Conservation (phyloP, 805 yeast species). For the Starmera dryadoides region DNA sequence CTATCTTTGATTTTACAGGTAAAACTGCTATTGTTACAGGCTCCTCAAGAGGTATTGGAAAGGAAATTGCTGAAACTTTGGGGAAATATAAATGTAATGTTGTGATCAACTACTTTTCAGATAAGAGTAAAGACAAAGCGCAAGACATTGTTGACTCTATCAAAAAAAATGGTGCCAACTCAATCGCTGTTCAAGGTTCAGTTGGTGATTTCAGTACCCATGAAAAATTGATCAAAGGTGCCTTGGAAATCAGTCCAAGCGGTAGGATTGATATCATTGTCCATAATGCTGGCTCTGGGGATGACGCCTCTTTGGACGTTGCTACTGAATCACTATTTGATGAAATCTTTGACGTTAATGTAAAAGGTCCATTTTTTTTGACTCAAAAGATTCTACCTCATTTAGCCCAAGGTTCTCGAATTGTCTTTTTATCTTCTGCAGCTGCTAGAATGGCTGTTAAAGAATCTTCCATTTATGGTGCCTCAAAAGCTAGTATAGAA, state of each 20-base stretch:
- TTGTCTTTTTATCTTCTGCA: slow-evolving; percentile 8
- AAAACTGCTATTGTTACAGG: slow-evolving; percentile 27
- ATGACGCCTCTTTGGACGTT: slow-evolving; percentile 4
- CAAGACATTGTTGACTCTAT: slow-evolving; percentile 2
- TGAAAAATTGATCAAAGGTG: slow-evolving; percentile 3
- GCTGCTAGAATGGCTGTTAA: slow-evolving; percentile 7
- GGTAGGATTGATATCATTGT: slow-evolving; percentile 9
- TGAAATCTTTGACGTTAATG: slow-evolving; percentile 7
- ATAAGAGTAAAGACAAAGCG: slow-evolving; percentile 5
- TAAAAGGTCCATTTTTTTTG: slow-evolving; percentile 4
- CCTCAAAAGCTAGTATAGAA: slow-evolving; percentile 14
- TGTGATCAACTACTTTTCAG: slow-evolving; percentile 21
- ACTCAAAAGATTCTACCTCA: slow-evolving; percentile 6
- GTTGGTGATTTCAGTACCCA: neutral
- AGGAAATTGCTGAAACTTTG: slow-evolving; percentile 28
- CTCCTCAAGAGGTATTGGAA: slow-evolving; percentile 33
- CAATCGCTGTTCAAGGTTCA: slow-evolving; percentile 2
- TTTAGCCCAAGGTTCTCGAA: slow-evolving; percentile 8
- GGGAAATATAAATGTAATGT: slow-evolving; percentile 30
- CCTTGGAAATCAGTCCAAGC: no score
- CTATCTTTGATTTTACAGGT: no score
- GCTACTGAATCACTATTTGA: slow-evolving; percentile 3
- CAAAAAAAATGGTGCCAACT: slow-evolving; percentile 6
- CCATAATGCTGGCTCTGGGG: slow-evolving; percentile 16
- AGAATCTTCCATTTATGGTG: slow-evolving; percentile 6